These are phyloP conservation scores for Thinopyrum obtusiflorum DNA, from an alignment of 202 grass and related monocot species.

Conservation along the genomic window DNA sequence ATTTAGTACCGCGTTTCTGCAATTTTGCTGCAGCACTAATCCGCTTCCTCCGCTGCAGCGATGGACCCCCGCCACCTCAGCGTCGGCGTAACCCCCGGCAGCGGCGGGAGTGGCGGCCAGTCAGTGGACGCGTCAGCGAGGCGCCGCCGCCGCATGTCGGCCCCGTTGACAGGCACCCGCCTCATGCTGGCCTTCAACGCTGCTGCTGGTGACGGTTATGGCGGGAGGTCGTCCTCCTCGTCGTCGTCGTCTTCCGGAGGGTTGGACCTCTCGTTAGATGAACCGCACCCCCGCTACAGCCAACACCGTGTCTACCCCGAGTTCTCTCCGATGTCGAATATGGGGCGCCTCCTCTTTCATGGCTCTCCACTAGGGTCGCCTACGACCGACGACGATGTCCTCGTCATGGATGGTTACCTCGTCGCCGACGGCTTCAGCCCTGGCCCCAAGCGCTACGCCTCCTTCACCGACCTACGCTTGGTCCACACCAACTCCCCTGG, in stretches of 20 bases:
- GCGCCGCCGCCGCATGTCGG: conserved; percentile 1
- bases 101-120: neutral
- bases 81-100: neutral
- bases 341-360: neutral
- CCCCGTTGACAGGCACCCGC: neutral
- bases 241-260: neutral
- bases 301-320: neutral
- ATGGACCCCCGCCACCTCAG: conserved; percentile 17
- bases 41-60: conserved; percentile 1
- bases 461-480: conserved; percentile 8
- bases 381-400: conserved; percentile 33
- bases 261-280: neutral
- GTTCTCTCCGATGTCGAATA: neutral
- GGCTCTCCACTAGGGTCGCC: neutral
- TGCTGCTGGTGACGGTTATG: neutral
- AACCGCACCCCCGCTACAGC: neutral
- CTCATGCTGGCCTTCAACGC: conserved; percentile 23
- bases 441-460: neutral
- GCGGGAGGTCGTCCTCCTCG: neutral
- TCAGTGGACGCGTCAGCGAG: conserved; percentile 11
- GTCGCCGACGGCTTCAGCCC: neutral
- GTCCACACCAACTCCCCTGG: neutral
- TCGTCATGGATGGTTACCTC: conserved; percentile 55
- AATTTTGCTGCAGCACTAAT: neutral
- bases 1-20: neutral